Evolutionary conservation across 176 grass and related monocot genomes (phyloP), one percentile per base, ranked within the genome.

Genomic region (Tillandsia leiboldiana): DNA sequence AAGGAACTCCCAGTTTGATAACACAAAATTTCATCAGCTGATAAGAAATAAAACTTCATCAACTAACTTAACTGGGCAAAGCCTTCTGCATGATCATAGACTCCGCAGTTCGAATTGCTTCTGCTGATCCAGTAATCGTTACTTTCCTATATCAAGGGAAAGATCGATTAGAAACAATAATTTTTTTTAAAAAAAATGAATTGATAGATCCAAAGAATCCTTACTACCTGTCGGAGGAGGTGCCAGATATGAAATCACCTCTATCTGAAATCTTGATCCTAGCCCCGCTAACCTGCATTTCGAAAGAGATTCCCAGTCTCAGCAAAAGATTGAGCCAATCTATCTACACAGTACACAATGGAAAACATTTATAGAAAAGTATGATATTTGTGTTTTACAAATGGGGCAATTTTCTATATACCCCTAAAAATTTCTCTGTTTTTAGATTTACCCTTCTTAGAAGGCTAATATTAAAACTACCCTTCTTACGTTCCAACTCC

Each of bases 21-120:
- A 61, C 56, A 59, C 51, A 14, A 18, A 11, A 10, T 29, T 13
- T 63, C 75, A 69, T 69, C 68, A 56, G 51, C 33, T 42, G 20
- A 29, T 49, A 53, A 23, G 18, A 42, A 5, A 42, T 42, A 42
- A 7, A 42, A 42, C 33, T 42, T 18, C 22, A 73, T 82, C 84
- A 87, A 82, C 82, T 84, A 63, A 93, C 94, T 0, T 84, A 85
- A 51, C 78, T 93, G 51, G 90, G 75, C 15, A 86, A 79, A 80
- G 93, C 94, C 84, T 86, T 99, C 77, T 99, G 87, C 84, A 88
- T 88, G 63, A 99, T 90, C 94, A 99, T 90, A 53, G 82, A 67
- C 75, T 99, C 90, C 0, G 94, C 94, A 4, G 82, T 78, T 66
- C 69, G 80, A 63, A 99, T 84, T 18, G 94, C 84, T 72, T 99